Evolutionary conservation across 805 yeast genomes (phyloP).

Genomic region (Ogataea parapolymorpha): DNA sequence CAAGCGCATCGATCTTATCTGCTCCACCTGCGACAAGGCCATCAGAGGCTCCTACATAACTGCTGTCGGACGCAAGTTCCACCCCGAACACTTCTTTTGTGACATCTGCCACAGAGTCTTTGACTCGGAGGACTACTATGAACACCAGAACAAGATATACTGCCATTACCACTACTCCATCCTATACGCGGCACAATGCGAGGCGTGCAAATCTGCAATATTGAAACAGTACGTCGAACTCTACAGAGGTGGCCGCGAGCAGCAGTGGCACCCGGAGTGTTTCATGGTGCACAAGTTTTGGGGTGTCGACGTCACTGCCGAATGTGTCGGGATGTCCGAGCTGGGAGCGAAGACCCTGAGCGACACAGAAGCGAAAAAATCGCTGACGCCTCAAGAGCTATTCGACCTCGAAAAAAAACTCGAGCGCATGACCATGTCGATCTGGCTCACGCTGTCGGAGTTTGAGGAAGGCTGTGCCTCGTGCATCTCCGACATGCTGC

Average conservation of each 20-base stretch:
- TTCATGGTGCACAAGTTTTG: slow-evolving; percentile 96
- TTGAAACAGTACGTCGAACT: slow-evolving; percentile 93
- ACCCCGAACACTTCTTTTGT: slow-evolving; percentile 93
- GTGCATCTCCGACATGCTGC: slow-evolving; percentile 87
- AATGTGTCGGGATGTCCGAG: slow-evolving; percentile 46
- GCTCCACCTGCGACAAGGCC: slow-evolving; percentile 80
- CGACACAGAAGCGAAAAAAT: slow-evolving; percentile 4
- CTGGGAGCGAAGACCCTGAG: slow-evolving; percentile 11
- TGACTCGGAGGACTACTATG: slow-evolving; percentile 91
- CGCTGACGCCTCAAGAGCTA: slow-evolving; percentile 45
- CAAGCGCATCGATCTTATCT: slow-evolving; percentile 77
- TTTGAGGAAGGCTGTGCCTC: slow-evolving; percentile 90
- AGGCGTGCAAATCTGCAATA: slow-evolving; percentile 89
- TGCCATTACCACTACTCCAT: slow-evolving; percentile 94
- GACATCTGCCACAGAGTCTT: slow-evolving; percentile 80
- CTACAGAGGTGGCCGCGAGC: slow-evolving; percentile 83
- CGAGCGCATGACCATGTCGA: slow-evolving; percentile 52
- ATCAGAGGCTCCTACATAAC: slow-evolving; percentile 91
- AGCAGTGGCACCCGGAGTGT: slow-evolving; percentile 99
- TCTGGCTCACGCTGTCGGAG: slow-evolving; percentile 85
- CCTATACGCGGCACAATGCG: slow-evolving; percentile 81
- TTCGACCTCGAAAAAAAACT: slow-evolving; percentile 60
- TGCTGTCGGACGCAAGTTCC: slow-evolving; percentile 88
- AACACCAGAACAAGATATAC: slow-evolving; percentile 75
- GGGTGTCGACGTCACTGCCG: slow-evolving; percentile 77